Evolutionary conservation across 225 moss, liverwort and hornwort genomes (phyloP), one percentile per base, ranked within the genome.

Genomic region (Climacium dendroides): DNA sequence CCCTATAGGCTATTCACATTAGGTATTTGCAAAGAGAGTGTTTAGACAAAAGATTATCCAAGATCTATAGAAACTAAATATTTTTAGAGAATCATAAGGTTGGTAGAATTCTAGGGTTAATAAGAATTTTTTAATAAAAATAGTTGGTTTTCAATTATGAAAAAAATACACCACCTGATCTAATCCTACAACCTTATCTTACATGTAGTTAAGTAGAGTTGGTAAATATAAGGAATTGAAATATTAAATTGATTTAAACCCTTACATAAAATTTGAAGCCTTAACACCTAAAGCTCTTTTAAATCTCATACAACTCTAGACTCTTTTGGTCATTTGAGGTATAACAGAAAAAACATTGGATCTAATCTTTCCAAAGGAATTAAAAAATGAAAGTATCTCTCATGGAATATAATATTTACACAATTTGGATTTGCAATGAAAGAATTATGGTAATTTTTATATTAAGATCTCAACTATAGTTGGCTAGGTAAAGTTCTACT

Each of bases 381-480:
- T 73, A 30, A 18, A 29, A 72, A 73, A 73, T 6, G 17, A 2
- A 73, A 73, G 2, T 30, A 28, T 7, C 29, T 73, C 30, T 47
- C 11, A 45, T 29, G 1, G 6, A 0, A 45, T 73, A 16, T 30
- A 47, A 24, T 10, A 17, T 29, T 18, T 72, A 3, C 0, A 29
- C 11, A 47, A 18, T 10, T 47, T 1, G 0, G 2, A 11, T 29
- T 72, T 17, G 29, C 0, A 0, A 45, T 45, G 6, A 72, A 73
- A 47, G 3, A 45, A 45, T 45, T 28, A 29, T 45, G 10, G 18
- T 29, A 24, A 2, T 17, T 47, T 71, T 47, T 30, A 17, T 3
- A 73, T 29, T 45, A 3, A 2, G 6, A 28, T 47, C 18, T 30
- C 30, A 30, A 48, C 2, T 30, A 2, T 19, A 0, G 1, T 0